phyloP scores from a whole-genome alignment of 2,329 filamentous ascomycete species.

The Neurospora crassa region DNA sequence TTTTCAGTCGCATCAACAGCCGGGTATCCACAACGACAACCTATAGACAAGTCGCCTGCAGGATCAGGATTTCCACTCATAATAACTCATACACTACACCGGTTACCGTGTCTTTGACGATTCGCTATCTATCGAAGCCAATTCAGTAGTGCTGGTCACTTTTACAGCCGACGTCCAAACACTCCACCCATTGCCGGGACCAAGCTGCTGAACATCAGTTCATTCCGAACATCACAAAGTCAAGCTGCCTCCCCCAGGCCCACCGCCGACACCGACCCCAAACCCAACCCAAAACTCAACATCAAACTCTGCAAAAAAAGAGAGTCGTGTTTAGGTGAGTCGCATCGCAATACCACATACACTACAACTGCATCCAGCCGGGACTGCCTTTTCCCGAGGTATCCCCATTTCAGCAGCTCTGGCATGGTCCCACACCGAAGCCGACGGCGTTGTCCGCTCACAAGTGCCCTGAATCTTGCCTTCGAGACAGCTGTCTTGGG shows the following conservation, averaged over 20 bases:
- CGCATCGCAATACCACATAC: neutral
- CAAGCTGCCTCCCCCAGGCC: neutral
- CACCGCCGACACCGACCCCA: neutral
- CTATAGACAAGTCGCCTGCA: neutral
- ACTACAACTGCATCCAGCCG: neutral
- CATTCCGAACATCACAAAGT: neutral
- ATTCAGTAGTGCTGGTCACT: neutral
- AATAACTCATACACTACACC: neutral
- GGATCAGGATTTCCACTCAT: neutral
- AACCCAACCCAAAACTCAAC: neutral
- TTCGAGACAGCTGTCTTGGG: neutral
- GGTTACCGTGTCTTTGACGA: neutral
- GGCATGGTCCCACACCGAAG: neutral
- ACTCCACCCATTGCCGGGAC: neutral
- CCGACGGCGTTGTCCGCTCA: slow-evolving; percentile 2
- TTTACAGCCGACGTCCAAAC: neutral
- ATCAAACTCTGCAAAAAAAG: neutral
- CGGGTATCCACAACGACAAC: neutral
- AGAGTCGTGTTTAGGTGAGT: neutral
- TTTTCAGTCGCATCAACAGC: neutral
- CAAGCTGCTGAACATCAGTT: neutral
- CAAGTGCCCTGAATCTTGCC: slow-evolving; percentile 1
- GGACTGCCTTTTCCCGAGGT: slow-evolving; percentile 6
- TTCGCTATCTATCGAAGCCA: neutral
- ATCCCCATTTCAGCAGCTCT: slow-evolving; percentile 4